These are phyloP conservation scores for Toxicodendron radicans DNA, from an alignment of 345 rosid genomes.

Conservation along the genomic window DNA sequence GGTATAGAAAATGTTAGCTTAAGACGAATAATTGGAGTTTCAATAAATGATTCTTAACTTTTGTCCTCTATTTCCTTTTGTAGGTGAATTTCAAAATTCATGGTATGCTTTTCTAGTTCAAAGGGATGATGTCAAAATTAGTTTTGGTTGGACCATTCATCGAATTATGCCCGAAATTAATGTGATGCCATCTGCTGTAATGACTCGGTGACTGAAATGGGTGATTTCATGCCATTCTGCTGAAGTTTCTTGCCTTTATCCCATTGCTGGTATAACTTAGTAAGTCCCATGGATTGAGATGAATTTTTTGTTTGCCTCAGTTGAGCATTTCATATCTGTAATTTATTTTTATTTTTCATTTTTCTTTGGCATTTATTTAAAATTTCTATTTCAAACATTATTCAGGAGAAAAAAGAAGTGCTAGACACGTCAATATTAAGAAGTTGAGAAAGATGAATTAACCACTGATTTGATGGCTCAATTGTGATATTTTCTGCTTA, in stretches of 20 bases:
- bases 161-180: not conserved
- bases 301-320: not conserved
- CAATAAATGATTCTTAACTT: not conserved
- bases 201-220: not conserved
- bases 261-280: not conserved
- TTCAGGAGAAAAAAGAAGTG: not conserved
- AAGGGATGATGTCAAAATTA: not conserved
- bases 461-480: not conserved
- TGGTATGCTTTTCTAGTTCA: slow-evolving; percentile 2
- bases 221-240: not conserved
- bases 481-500: not conserved
- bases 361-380: not conserved
- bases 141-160: not conserved
- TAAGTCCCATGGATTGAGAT: not conserved
- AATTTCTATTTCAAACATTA: not conserved
- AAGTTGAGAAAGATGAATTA: not conserved
- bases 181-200: not conserved
- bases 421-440: too few species aligned
- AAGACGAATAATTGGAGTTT: not conserved
- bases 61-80: slow-evolving; percentile 3
- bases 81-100: not conserved
- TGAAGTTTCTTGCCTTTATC: slow-evolving; percentile 4
- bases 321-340: not conserved
- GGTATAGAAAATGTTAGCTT: not conserved
- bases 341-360: not conserved